Conservation (phyloP, 768 basidiomycete species). For the Lyophyllum atratum region DNA sequence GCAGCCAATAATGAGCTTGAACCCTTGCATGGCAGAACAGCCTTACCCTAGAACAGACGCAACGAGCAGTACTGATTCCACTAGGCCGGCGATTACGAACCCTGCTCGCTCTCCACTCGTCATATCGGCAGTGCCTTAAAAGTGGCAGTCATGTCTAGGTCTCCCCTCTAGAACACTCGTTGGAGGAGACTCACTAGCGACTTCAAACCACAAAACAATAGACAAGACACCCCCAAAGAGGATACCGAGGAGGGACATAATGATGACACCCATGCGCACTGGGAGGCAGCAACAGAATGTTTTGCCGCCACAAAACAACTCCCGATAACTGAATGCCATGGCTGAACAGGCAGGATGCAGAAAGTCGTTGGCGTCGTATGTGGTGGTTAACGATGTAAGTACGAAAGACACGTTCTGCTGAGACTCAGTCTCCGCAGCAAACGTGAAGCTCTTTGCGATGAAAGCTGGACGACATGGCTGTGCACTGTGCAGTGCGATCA, state of each 20-base stretch:
- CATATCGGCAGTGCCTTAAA: conserved; percentile 36
- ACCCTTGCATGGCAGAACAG: neutral
- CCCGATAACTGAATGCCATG: conserved; percentile 47
- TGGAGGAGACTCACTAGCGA: conserved; percentile 46
- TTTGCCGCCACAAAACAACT: conserved; percentile 48
- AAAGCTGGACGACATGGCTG: neutral
- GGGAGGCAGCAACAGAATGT: conserved; percentile 67
- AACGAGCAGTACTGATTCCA: conserved; percentile 54
- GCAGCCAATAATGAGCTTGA: neutral
- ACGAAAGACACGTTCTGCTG: neutral
- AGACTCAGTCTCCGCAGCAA: neutral
- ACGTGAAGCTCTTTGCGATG: neutral
- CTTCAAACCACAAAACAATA: conserved; percentile 61
- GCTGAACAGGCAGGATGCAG: neutral
- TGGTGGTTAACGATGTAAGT: neutral
- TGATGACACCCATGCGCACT: conserved; percentile 59
- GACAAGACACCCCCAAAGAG: conserved; percentile 55
- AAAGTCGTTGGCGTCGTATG: neutral
- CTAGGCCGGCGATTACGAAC: conserved; percentile 51
- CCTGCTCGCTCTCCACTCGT: conserved; percentile 34
- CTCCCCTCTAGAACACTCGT: neutral
- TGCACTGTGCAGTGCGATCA: neutral
- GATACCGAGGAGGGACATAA: conserved; percentile 55
- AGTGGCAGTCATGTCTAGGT: conserved; percentile 1
- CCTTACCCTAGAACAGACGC: conserved; percentile 60